Evolutionary conservation across 225 moss, liverwort and hornwort genomes (phyloP).

Genomic region (Sphagnum contortum): DNA sequence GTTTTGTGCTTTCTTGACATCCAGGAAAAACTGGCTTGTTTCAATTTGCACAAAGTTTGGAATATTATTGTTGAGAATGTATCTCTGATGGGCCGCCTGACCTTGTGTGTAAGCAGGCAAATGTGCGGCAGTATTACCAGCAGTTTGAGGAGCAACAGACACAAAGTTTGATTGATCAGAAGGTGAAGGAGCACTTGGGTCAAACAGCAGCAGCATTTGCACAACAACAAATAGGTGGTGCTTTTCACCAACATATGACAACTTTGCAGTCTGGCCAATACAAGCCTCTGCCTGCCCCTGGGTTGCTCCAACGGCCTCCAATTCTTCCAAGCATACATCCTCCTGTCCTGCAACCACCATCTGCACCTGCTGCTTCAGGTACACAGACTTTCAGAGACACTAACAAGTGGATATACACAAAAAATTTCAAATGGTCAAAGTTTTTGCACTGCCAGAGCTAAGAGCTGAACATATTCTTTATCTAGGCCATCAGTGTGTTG

Average conservation of each 20-base stretch:
- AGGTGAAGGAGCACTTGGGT: conserved; percentile 93
- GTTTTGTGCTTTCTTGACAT: background rate
- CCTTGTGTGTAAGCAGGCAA: conserved; percentile 43
- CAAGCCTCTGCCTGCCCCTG: conserved; percentile 72
- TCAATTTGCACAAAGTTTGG: background rate
- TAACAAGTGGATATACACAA: no score
- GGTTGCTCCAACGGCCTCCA: conserved; percentile 63
- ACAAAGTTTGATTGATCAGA: conserved; percentile 96
- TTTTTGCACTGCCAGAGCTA: no score
- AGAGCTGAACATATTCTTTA: no score
- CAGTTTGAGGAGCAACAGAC: conserved; percentile 99
- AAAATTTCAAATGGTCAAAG: no score
- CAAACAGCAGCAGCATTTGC: conserved; percentile 76
- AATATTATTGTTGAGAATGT: background rate
- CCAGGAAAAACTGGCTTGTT: background rate
- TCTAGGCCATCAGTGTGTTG: no score
- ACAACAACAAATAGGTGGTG: conserved; percentile 74
- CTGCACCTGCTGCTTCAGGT: conserved; percentile 67
- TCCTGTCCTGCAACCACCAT: conserved; percentile 85
- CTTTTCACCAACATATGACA: conserved; percentile 81
- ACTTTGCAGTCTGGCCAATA: conserved; percentile 70
- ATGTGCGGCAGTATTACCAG: conserved; percentile 94
- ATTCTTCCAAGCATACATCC: conserved; percentile 62
- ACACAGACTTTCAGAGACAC: background rate
- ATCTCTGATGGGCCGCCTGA: background rate